Evolutionary conservation across 257 asterid genomes (phyloP).

Genomic region (Solanum tarijense): DNA sequence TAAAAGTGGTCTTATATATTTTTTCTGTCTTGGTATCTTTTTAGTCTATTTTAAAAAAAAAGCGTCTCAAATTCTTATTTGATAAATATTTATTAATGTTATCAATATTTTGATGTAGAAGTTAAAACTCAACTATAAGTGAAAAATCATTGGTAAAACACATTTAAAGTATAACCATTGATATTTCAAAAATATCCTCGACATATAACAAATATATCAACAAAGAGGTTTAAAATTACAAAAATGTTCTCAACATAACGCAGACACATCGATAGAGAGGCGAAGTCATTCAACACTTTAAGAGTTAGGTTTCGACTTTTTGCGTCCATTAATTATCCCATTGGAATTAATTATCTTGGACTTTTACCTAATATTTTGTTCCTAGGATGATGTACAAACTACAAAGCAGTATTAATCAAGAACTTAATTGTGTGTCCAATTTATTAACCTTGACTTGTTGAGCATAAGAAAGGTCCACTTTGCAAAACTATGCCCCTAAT

Average conservation of each 20-base stretch:
- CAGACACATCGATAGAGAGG: no score
- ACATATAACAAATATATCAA: no score
- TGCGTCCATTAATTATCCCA: neutral
- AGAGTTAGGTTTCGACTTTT: neutral
- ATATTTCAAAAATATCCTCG: no score
- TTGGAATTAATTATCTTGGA: neutral
- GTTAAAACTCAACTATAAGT: neutral
- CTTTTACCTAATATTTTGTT: neutral
- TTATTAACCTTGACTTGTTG: neutral
- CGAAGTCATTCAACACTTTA: neutral
- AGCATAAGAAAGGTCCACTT: neutral
- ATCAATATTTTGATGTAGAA: neutral
- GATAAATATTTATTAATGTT: no score
- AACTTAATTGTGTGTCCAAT: neutral
- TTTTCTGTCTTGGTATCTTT: no score
- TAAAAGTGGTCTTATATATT: no score
- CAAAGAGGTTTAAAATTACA: no score
- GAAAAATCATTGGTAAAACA: neutral
- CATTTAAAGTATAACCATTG: neutral
- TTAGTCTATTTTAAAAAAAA: no score
- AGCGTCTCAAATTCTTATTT: no score
- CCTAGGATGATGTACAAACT: neutral
- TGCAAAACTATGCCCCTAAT: neutral
- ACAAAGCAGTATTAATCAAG: neutral
- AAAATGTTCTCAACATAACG: neutral